Base-by-base conservation (phyloP, 1,139 yeast genomes). In the Candida anutae region DNA sequence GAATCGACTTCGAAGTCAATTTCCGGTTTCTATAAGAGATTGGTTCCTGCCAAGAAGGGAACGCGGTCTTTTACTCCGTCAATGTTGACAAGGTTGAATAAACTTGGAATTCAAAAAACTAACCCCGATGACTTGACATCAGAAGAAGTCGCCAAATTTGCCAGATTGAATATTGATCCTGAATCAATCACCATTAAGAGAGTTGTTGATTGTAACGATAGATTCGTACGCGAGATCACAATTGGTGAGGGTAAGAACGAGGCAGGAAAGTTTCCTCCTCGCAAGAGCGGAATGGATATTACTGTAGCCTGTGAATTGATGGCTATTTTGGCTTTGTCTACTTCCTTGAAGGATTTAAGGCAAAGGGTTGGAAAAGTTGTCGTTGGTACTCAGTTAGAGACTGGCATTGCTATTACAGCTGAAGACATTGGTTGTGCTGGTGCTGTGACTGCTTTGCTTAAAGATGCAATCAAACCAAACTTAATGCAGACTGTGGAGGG, bases 401-500 rank as follows among this genome's bases (percentile, higher is more conserved):
- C 74, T 12, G 81, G 81, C 30, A 70, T 55, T 24, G 83, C 88
- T 32, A 66, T 81, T 36, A 80, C 93, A 21, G 77, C 79, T 33
- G 88, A 81, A 53, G 93, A 81, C 48, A 64, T 81, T 39, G 83
- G 88, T 16, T 73, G 78, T 55, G 84, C 87, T 19, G 93, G 90
- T 47, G 90, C 93, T 24, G 62, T 80, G 37, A 75, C 90, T 29
- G 88, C 90, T 2, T 60, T 81, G 42, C 58, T 81, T 46, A 80
- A 78, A 49, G 90, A 81, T 52, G 84, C 88, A n/a, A 68, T 80
- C 38, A 81, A 80, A 50, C 93, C 93, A 39, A 81, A 79, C 47
- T 62, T 81, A 53, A 81, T 81, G 93, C 93, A 81, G 59, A 76
- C 88, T 23, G 63, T 81, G 45, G 90, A 81, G 56, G 93, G 93